Base-by-base conservation (phyloP, 2,329 filamentous ascomycete species). In the Fulvia fulva region DNA sequence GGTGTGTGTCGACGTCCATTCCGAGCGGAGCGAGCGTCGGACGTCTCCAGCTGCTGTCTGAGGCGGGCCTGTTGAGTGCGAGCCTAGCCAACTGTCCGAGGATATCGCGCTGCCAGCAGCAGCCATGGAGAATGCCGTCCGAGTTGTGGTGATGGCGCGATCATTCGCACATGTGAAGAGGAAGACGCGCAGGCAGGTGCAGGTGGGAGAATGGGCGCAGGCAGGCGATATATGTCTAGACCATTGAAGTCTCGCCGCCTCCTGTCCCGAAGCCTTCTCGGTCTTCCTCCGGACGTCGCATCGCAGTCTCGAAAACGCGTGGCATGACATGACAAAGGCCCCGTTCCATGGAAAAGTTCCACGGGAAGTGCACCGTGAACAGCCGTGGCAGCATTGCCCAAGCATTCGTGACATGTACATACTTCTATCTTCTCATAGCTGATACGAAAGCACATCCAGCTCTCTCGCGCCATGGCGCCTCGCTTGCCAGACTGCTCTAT, bases 21-120 rank as follows among this genome's bases (percentile, higher is more conserved):
- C 55, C 55, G 41, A 55, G 47, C 28, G n/a, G 58, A 51, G 49
- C 8, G 54, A 41, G 44, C 54, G 21, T 49, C 50, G 37, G 34
- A 41, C 37, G n/a, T n/a, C n/a, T n/a, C n/a, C n/a, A n/a, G n/a
- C n/a, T n/a, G n/a, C n/a, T n/a, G n/a, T n/a, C n/a, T n/a, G n/a
- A 41, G 19, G 37, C 37, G 37, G 37, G 37, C 37, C 37, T 41
- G 34, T 41, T 41, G 14, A 41, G 37, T n/a, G 37, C 8, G 37
- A 4, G 8, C 37, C 37, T 41, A 41, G 37, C 37, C 46, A 43
- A 41, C 44, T n/a, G 53, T 37, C 57, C 56, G 54, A 55, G 32
- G 59, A 51, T 56, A 34, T 50, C 26, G 58, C 54, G 54, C 32
- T 16, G 3, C 14, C 37, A 41, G 37, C 37, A 41, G 16, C 4